phyloP scores from a whole-genome alignment of 192 early-diverging fungal genomes.

The Mortierella claussenii region DNA sequence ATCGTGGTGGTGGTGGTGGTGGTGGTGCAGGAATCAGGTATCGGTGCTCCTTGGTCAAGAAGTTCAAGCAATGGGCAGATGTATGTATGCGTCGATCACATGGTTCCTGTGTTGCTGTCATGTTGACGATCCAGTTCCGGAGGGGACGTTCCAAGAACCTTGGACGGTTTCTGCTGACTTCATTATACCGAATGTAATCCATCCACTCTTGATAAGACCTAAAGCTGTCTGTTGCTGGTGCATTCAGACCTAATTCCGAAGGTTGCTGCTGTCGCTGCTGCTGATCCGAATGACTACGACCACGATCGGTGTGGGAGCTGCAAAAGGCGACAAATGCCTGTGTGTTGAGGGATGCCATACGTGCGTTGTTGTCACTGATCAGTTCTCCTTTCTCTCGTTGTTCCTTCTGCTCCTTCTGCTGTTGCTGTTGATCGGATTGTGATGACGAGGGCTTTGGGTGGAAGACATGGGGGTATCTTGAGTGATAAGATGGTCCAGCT shows the following conservation, averaged over 20 bases:
- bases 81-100: conserved; percentile 31
- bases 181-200: conserved; percentile 3
- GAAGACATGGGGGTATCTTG: not conserved
- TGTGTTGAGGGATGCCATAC: conserved; percentile 9
- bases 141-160: conserved; percentile 25
- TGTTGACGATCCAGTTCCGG: conserved; percentile 29
- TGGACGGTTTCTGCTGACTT: not conserved
- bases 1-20: no score
- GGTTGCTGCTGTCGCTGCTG: not conserved
- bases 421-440: no score
- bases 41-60: conserved; percentile 14
- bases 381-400: not conserved
- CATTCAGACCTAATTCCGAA: no score
- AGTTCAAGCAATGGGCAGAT: conserved; percentile 33
- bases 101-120: conserved; percentile 20
- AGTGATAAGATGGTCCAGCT: not conserved
- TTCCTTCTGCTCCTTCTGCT: no score
- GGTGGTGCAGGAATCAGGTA: conserved; percentile 10
- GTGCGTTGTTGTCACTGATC: conserved; percentile 14
- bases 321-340: conserved; percentile 23
- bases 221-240: not conserved
- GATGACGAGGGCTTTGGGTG: not conserved
- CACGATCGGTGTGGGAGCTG: no score
- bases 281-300: no score
- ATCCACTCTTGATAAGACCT: conserved; percentile 20